A percentile compares a stretch with the other conserved stretches of the same genome.
phyloP scores from a whole-genome alignment of 192 early-diverging fungal species.

The Fimicolochytrium jonesii region DNA sequence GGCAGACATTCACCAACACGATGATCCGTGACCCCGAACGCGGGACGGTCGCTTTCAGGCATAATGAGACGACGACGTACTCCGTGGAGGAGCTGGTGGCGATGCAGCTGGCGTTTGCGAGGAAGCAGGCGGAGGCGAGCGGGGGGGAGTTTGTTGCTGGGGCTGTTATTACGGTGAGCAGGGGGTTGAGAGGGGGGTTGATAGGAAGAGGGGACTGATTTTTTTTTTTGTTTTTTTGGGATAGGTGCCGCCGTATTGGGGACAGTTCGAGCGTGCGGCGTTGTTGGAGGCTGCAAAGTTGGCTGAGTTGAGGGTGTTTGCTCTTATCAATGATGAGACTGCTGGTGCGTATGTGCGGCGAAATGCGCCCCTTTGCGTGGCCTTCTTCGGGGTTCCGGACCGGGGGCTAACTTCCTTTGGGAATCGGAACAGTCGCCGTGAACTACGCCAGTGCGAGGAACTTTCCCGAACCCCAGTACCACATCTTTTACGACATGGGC shows the following conservation, averaged over 20 bases:
- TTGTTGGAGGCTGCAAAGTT: constrained; percentile 90
- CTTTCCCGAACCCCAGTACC: constrained; percentile 65
- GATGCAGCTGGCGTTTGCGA: constrained; percentile 87
- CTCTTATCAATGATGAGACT: constrained; percentile 90
- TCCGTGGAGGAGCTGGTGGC: constrained; percentile 88
- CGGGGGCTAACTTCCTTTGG: neutral
- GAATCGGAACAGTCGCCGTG: constrained; percentile 63
- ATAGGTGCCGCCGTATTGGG: constrained; percentile 86
- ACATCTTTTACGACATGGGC: constrained; percentile 98
- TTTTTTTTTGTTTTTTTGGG: constrained; percentile 1
- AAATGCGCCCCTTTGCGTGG: no score
- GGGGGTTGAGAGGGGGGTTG: neutral
- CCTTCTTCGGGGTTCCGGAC: no score
- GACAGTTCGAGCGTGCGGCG: constrained; percentile 85
- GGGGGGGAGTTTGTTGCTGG: constrained; percentile 73
- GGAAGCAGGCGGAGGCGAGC: constrained; percentile 71
- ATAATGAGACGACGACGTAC: constrained; percentile 53
- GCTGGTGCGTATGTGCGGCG: constrained; percentile 63
- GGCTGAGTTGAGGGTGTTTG: constrained; percentile 75
- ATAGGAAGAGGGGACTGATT: neutral
- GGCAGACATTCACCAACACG: constrained; percentile 67
- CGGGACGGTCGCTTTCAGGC: constrained; percentile 66
- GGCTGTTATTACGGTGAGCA: constrained; percentile 80
- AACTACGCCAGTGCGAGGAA: constrained; percentile 81
- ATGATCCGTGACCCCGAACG: constrained; percentile 69